Evolutionary conservation across 192 early-diverging fungal genomes (phyloP).

Genomic region (Coemansia furcata): DNA sequence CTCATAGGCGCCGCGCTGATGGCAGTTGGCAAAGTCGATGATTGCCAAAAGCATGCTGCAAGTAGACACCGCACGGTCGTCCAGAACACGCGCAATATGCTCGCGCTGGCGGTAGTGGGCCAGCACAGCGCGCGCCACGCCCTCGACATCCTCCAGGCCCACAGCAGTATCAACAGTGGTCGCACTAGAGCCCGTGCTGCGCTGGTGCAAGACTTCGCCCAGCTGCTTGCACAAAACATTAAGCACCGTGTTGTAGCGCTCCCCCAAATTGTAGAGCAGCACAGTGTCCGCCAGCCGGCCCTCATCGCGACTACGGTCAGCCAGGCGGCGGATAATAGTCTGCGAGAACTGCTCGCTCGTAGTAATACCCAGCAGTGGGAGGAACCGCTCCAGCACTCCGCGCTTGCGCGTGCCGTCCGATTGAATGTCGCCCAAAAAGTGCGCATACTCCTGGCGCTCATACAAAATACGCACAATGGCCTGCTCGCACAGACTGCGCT

Average conservation of each 20-base stretch:
- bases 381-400: conserved; percentile 69
- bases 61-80: conserved; percentile 47
- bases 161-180: neutral
- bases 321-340: conserved; percentile 64
- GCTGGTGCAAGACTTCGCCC: conserved; percentile 56
- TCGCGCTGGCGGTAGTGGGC: conserved; percentile 50
- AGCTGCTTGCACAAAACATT: conserved; percentile 66
- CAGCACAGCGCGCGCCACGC: conserved; percentile 51
- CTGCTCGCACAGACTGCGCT: conserved; percentile 24
- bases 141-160: conserved; percentile 44
- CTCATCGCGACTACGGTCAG: conserved; percentile 66
- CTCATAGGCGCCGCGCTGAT: conserved; percentile 58
- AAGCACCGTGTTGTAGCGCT: conserved; percentile 73
- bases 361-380: conserved; percentile 61
- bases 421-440: conserved; percentile 58
- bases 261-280: conserved; percentile 72
- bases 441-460: conserved; percentile 58
- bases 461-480: conserved; percentile 55
- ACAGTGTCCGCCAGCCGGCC: conserved; percentile 73
- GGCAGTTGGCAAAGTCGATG: conserved; percentile 58
- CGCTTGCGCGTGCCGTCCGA: conserved; percentile 41
- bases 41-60: conserved; percentile 60
- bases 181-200: conserved; percentile 7
- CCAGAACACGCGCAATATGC: conserved; percentile 48
- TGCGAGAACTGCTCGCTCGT: conserved; percentile 62